Base-by-base conservation (phyloP, 192 early-diverging fungal species). In the Pilaira anomala region DNA sequence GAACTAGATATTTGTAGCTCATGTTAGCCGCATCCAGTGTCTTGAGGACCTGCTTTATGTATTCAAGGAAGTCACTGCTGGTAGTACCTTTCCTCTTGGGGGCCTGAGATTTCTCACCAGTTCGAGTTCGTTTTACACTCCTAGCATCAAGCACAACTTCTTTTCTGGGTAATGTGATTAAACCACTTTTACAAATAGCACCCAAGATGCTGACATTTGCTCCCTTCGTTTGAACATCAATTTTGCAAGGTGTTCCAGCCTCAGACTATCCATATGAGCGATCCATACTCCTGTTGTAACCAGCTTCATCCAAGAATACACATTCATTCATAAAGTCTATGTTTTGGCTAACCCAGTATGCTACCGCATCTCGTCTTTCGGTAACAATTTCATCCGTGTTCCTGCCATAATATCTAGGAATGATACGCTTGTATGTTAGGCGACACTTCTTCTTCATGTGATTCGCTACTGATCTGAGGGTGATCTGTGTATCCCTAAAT, bases 311-410 rank as follows among this genome's bases (percentile, higher is more conserved):
- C 12, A 61, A 30, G 44, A 61, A 46, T 18, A 50, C 60, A 48
- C 60, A 62, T 36, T 62, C 36, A 62, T 62, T 48, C 25, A 51
- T 39, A 48, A 62, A 62, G 18, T 62, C 60, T 62, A 62, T 36
- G 30, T 62, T 51, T 19, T 48, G 44, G 30, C 26, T 48, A 48
- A 51, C 28, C 60, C 60, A 62, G 45, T 48, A 51, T 48, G 26
- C 45, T 22, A 62, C 60, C 26, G 24, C 48, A 30, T 48, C 45
- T 39, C 30, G 26, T 62, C 60, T 48, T 51, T 50, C 39, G 48
- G 26, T 12, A 50, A 36, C 36, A 40, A n/a, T 39, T 36, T 51
- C 30, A 48, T 62, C 56, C 42, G 5, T 45, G 39, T 58, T 58
- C 40, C 56, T 58, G 56, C 39, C 56, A 44, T 48, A 30, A 48